A percentile compares a stretch with the other conserved stretches of the same genome.
These are phyloP conservation scores for Haberlea rhodopensis DNA, from an alignment of 257 asterid genomes.

Conservation along the genomic window DNA sequence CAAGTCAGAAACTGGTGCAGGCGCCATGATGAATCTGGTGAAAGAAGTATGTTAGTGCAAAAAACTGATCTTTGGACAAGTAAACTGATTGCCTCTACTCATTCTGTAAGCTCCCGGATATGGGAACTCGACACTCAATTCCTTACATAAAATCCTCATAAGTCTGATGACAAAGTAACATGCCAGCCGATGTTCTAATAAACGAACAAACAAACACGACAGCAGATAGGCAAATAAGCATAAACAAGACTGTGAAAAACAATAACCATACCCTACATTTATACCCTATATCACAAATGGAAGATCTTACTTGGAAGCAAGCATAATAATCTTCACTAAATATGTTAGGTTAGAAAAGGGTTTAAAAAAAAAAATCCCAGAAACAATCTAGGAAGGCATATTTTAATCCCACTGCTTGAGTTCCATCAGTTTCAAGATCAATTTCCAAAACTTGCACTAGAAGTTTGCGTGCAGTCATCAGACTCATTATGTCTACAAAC, in stretches of 20 bases:
- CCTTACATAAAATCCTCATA: background rate
- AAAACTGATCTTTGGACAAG: background rate
- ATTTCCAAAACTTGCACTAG: too few relatives aligned
- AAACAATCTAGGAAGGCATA: too few relatives aligned
- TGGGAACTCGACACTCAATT: background rate
- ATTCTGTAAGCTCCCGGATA: too few relatives aligned
- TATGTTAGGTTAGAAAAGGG: background rate
- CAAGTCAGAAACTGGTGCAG: background rate
- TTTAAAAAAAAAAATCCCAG: background rate
- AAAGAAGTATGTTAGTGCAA: background rate
- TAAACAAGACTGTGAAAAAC: background rate
- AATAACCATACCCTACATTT: too few relatives aligned
- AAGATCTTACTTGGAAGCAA: background rate
- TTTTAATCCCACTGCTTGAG: too few relatives aligned
- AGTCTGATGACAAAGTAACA: background rate
- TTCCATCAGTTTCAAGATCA: too few relatives aligned
- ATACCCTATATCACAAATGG: background rate
- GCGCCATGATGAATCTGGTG: background rate
- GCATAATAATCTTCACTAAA: background rate
- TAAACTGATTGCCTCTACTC: too few relatives aligned
- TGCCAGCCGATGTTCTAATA: too few relatives aligned
- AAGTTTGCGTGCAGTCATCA: too few relatives aligned
- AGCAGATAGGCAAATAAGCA: background rate
- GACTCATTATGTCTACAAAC: too few relatives aligned
- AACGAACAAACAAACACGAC: background rate